Evolutionary conservation across 352 stramenopile species (phyloP).

Genomic region (Pythium dissotocum): DNA sequence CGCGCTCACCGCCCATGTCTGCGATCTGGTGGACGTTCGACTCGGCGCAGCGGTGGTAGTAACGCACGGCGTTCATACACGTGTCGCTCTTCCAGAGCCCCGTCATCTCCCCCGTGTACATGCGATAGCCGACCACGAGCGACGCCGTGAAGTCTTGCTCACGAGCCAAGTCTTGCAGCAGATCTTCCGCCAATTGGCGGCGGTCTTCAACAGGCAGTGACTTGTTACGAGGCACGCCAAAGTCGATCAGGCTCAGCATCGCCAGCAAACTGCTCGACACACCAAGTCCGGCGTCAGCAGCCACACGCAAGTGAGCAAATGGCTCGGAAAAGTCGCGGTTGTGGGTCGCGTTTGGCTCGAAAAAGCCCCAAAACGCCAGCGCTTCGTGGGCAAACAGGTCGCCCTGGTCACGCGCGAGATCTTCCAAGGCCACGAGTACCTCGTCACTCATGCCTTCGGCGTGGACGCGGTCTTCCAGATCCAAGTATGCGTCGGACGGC

Average conservation of each 20-base stretch:
- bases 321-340: slow-evolving; percentile 44
- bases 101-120: slow-evolving; percentile 39
- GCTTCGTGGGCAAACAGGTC: slow-evolving; percentile 57
- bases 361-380: slow-evolving; percentile 63
- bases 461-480: slow-evolving; percentile 51
- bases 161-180: slow-evolving; percentile 35
- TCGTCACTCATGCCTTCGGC: slow-evolving; percentile 46
- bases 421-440: slow-evolving; percentile 35
- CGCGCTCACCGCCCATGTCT: slow-evolving; percentile 48
- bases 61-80: slow-evolving; percentile 43
- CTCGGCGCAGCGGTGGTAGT: slow-evolving; percentile 60
- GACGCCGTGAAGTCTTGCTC: slow-evolving; percentile 54
- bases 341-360: slow-evolving; percentile 37
- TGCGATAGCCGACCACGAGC: slow-evolving; percentile 56
- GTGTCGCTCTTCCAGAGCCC: slow-evolving; percentile 10
- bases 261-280: slow-evolving; percentile 44
- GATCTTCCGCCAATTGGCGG: slow-evolving; percentile 34
- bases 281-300: slow-evolving; percentile 43
- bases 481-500: slow-evolving; percentile 48
- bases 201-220: slow-evolving; percentile 30
- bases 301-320: slow-evolving; percentile 43
- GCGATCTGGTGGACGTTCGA: slow-evolving; percentile 54
- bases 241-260: slow-evolving; percentile 61
- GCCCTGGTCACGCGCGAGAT: slow-evolving; percentile 30
- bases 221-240: slow-evolving; percentile 31